Conservation (phyloP, 805 yeast species). For the Schizosaccharomyces pombe region DNA sequence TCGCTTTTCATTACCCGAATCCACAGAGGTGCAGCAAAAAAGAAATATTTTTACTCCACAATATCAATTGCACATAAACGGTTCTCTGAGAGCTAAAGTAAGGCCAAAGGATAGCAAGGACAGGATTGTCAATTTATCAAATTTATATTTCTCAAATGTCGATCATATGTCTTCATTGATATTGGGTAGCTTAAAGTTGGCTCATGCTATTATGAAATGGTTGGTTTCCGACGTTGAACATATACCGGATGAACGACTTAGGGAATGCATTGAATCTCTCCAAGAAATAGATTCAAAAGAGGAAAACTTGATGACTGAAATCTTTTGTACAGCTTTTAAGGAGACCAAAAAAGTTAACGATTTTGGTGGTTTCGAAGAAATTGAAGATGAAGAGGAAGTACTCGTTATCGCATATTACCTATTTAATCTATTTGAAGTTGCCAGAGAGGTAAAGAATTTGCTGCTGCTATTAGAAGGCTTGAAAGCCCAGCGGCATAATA, state of each 20-base stretch:
- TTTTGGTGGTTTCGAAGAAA: background rate
- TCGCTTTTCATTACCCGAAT: background rate
- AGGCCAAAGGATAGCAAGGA: background rate
- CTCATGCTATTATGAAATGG: background rate
- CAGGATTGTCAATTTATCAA: background rate
- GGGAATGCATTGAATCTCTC: background rate
- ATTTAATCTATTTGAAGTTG: background rate
- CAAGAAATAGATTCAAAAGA: background rate
- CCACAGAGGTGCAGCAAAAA: too few relatives aligned
- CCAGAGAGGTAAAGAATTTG: background rate
- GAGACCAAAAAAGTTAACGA: background rate
- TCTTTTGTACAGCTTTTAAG: background rate
- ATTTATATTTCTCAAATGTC: background rate
- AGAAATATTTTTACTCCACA: too few relatives aligned
- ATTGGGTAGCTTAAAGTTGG: background rate
- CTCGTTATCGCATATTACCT: background rate
- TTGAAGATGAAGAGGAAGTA: background rate
- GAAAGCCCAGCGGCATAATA: background rate
- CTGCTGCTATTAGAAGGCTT: background rate
- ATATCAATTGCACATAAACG: background rate
- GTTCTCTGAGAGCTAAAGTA: background rate
- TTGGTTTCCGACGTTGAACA: background rate
- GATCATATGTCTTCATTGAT: background rate
- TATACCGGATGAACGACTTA: background rate
- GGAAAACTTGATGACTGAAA: background rate